Evolutionary conservation across 208 protist species (phyloP), one percentile per base, ranked within the genome.

Genomic region (Crithidia sp.): DNA sequence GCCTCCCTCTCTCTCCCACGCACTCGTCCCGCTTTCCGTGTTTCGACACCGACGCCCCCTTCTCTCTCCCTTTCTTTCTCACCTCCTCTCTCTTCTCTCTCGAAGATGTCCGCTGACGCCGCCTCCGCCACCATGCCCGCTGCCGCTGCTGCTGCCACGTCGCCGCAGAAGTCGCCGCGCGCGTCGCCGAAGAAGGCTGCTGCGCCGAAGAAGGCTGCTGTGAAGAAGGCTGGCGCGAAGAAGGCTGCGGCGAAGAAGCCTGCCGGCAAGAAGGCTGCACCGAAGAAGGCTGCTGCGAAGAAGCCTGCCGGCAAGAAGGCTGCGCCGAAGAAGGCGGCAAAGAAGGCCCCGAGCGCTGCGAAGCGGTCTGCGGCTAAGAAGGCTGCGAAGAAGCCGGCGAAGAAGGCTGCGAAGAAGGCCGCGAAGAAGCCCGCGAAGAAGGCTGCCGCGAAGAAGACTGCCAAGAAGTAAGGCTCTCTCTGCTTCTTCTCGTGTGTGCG

Each of bases 181-280:
- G 10, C 66, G 58, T 79, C 74, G 54, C 74, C 68, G 8, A 76
- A 76, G 75, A 80, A 71, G 75, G 40, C 74, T 16, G 47, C 73
- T 13, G 74, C 66, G 0, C 68, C 66, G 67, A 87, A 88, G 79
- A 63, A 61, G 41, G 50, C 61, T 12, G 67, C 50, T 19, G 77
- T 66, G 56, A 82, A 73, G 67, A 5, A 10, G 7, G 60, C 49
- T 19, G 73, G 53, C 56, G 62, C 54, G 53, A 80, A 84, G 65
- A 81, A 77, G 80, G 70, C 75, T 13, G 74, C 66, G 0, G 75
- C 66, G 67, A 87, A 88, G 79, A 63, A 61, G 41, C 41, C 61
- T 9, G 67, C 50, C 0, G 12, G 44, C 10, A 75, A 83, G 66
- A 74, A 71, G 77, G 75, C 66, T 43, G 64, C 50, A 12, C 1